Evolutionary conservation across 1,284 basidiomycete species (phyloP).

Genomic region (Xerocomus nothofagi): DNA sequence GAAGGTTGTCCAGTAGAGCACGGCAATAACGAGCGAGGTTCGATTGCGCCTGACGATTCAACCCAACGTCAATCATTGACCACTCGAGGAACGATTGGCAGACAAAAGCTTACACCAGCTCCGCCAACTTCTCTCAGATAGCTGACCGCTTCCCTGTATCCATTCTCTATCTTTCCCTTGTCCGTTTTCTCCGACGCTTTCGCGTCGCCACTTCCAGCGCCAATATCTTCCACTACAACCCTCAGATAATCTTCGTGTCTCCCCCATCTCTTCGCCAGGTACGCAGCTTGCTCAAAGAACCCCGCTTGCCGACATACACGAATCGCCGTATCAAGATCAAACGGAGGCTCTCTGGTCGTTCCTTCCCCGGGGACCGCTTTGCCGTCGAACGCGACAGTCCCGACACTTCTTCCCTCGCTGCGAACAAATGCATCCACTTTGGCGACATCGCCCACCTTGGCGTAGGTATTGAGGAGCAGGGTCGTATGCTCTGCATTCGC

Average conservation of each 20-base stretch:
- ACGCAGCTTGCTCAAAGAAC: slow-evolving; percentile 93
- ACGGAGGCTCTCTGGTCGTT: slow-evolving; percentile 73
- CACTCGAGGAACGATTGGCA: neutral
- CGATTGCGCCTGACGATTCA: slow-evolving; percentile 61
- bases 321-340: slow-evolving; percentile 96
- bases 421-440: slow-evolving; percentile 93
- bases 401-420: slow-evolving; percentile 59
- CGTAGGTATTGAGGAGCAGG: slow-evolving; percentile 93
- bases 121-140: slow-evolving; percentile 81
- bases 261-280: slow-evolving; percentile 89
- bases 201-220: slow-evolving; percentile 41
- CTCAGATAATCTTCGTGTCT: slow-evolving; percentile 91
- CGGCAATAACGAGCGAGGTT: slow-evolving; percentile 85
- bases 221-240: slow-evolving; percentile 93
- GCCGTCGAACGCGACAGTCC: slow-evolving; percentile 17
- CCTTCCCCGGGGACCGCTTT: slow-evolving; percentile 38
- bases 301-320: slow-evolving; percentile 95
- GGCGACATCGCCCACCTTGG: slow-evolving; percentile 90
- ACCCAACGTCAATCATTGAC: neutral
- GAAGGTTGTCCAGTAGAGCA: slow-evolving; percentile 78
- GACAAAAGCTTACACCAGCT: slow-evolving; percentile 59
- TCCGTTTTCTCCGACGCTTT: slow-evolving; percentile 18
- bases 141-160: slow-evolving; percentile 73
- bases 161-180: slow-evolving; percentile 24
- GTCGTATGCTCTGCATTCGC: slow-evolving; percentile 98